Evolutionary conservation across 2,329 filamentous ascomycete species (phyloP), one percentile per base, ranked within the genome.

Genomic region (Fusarium buxicola): DNA sequence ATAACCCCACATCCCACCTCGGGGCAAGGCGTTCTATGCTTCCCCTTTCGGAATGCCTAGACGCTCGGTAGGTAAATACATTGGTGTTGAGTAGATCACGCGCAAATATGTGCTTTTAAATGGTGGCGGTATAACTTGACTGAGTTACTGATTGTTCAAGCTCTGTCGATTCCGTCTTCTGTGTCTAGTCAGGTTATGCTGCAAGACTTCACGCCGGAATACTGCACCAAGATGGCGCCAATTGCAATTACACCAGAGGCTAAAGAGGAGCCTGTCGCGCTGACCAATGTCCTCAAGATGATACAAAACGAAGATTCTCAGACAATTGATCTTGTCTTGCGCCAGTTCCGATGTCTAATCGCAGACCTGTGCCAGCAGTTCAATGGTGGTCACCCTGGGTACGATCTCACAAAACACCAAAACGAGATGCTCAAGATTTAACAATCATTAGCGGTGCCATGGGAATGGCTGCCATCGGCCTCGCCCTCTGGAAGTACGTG

Each of bases 351-450:
- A 51, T 77, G 84, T 45, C 75, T 91, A 27, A 87, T 91, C 56
- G 86, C 88, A 39, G 89, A 91, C 70, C 75, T 91, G 4, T 90
- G 87, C 68, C 82, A 91, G 71, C 88, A 91, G 63, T 91, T 89
- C 74, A 85, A 85, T 60, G 87, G 87, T 31, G 89, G 89, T 0
- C 89, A 91, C 69, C 88, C 88, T 15, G 88, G 88, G 84, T 88
- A 77, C 66, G 80, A 56, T 25, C 2, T 28, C 4, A 12, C 12
- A 16, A 10, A 8, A 8, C 25, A 32, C 2, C 11, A 24, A 18
- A 11, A n/a, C 7, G 12, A 44, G 9, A 35, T 31, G 38, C 21
- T 21, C 21, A 6, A 2, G 9, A 36, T 10, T 28, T 51, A 32
- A 48, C 35, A 15, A 2, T 45, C 28, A 10, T 34, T 15, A 76